Evolutionary conservation across 2,329 filamentous ascomycete species (phyloP).

Genomic region (Neocatenulostroma microsporum): DNA sequence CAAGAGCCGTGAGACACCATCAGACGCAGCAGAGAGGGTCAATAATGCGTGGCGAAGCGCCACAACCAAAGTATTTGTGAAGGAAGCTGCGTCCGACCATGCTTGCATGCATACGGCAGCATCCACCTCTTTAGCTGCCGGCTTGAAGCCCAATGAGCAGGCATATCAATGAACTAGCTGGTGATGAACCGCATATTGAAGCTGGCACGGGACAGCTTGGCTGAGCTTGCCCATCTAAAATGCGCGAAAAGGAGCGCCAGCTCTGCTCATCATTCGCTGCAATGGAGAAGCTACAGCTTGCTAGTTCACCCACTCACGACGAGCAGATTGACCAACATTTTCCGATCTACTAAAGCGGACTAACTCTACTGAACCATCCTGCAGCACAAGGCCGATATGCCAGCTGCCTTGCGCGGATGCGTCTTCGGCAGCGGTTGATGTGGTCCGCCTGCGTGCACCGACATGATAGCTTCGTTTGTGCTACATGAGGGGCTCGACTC

Average conservation of each 20-base stretch:
- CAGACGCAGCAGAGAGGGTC: no score
- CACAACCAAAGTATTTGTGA: constrained; percentile 7
- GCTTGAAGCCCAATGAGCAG: constrained; percentile 9
- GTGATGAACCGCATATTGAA: constrained; percentile 31
- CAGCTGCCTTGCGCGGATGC: constrained; percentile 2
- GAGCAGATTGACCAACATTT: constrained; percentile 1
- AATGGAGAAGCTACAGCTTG: constrained; percentile 4
- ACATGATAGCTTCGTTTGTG: constrained; percentile 5
- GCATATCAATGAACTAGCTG: constrained; percentile 11
- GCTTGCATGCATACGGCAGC: constrained; percentile 13
- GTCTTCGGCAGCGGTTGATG: constrained; percentile 3
- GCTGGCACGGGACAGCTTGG: constrained; percentile 30
- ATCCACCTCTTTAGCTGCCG: constrained; percentile 16
- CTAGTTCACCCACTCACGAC: constrained; percentile 5
- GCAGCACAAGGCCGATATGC: constrained; percentile 1
- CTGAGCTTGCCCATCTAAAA: constrained; percentile 3
- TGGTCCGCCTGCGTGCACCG: constrained; percentile 3
- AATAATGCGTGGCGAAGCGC: neutral
- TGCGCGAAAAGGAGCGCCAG: constrained; percentile 15
- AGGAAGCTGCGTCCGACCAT: constrained; percentile 6
- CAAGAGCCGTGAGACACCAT: no score
- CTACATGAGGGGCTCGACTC: constrained; percentile 7
- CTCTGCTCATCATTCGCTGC: constrained; percentile 14
- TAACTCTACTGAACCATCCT: constrained; percentile 5
- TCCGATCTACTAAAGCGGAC: neutral